Evolutionary conservation across 2,329 filamentous ascomycete genomes (phyloP).

Genomic region (Ophiostoma sp.): DNA sequence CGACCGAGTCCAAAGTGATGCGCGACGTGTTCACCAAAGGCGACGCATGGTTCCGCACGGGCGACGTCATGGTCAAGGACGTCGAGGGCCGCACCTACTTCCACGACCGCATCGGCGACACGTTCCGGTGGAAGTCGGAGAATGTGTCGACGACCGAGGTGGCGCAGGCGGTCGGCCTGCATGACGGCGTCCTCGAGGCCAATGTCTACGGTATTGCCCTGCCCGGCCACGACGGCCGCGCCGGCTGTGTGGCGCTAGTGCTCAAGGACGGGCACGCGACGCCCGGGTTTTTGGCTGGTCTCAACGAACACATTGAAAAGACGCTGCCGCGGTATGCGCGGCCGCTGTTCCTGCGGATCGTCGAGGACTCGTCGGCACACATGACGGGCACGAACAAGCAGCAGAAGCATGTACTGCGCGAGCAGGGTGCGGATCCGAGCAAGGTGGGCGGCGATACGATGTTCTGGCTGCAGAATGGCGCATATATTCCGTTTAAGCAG

Average conservation of each 20-base stretch:
- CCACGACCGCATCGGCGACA: constrained; percentile 73
- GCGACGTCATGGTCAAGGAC: constrained; percentile 73
- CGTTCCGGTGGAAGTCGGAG: constrained; percentile 76
- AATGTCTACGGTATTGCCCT: constrained; percentile 82
- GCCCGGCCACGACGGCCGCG: constrained; percentile 75
- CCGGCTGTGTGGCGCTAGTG: constrained; percentile 58
- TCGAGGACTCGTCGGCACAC: constrained; percentile 52
- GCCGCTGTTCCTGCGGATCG: constrained; percentile 70
- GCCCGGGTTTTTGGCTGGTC: constrained; percentile 44
- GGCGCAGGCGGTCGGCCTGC: constrained; percentile 63
- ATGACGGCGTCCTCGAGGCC: constrained; percentile 64
- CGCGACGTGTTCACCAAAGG: constrained; percentile 67
- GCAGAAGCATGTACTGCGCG: constrained; percentile 69
- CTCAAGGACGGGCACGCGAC: constrained; percentile 44
- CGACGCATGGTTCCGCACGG: constrained; percentile 77
- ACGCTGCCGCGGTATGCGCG: constrained; percentile 68
- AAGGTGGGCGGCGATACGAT: constrained; percentile 47
- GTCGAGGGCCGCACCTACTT: constrained; percentile 69
- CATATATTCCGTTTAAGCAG: constrained; percentile 62
- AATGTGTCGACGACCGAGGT: constrained; percentile 82
- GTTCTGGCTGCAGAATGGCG: constrained; percentile 61
- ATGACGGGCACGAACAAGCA: constrained; percentile 85
- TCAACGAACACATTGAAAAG: constrained; percentile 54
- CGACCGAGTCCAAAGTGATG: constrained; percentile 68
- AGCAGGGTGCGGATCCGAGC: constrained; percentile 65